Evolutionary conservation across 768 basidiomycete genomes (phyloP), one percentile per base, ranked within the genome.

Genomic region (Lactarius evosmus): DNA sequence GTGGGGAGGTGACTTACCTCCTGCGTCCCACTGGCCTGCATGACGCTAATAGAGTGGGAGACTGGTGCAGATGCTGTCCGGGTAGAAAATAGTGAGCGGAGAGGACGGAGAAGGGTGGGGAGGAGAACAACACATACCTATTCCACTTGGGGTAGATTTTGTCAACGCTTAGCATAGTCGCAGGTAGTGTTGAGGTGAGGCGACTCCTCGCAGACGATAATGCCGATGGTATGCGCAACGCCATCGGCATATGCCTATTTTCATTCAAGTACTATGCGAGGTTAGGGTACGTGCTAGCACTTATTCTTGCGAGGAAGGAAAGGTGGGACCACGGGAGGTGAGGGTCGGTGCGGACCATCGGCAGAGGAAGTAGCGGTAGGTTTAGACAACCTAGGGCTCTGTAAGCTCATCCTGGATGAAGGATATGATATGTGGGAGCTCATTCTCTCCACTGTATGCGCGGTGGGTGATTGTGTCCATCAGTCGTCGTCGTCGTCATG

Each of bases 331-430:
- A 95, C 62, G 12, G 66, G 4, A 51, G 12, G 30, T 41, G 40
- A 46, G 32, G 22, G 36, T 55, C 34, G 46, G 74, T n/a, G n/a
- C n/a, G 74, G 76, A 97, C 96, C 96, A 99, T 70, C 95, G 91
- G 73, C 93, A 85, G 8, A 99, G 83, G 74, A 99, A 99, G 74
- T 99, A 98, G 2, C 95, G 88, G 70, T 95, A 98, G 0, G 95
- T 98, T 77, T 96, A 98, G 50, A 93, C 86, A 58, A 96, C 93
- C 76, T 94, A 98, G 50, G 96, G 96, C 75, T 97, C 95, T 68
- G 89, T 92, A 71, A 98, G 85, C 77, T 96, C 95, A 70, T 82
- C 88, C 78, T 95, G 89, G 7, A 96, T 89, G 62, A 98, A 83
- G n/a, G 82, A 79, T 85, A 96, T 93, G 71, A 98, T 88, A 69